Evolutionary conservation across 352 stramenopile species (phyloP).

Genomic region (Phytopythium sindhum): DNA sequence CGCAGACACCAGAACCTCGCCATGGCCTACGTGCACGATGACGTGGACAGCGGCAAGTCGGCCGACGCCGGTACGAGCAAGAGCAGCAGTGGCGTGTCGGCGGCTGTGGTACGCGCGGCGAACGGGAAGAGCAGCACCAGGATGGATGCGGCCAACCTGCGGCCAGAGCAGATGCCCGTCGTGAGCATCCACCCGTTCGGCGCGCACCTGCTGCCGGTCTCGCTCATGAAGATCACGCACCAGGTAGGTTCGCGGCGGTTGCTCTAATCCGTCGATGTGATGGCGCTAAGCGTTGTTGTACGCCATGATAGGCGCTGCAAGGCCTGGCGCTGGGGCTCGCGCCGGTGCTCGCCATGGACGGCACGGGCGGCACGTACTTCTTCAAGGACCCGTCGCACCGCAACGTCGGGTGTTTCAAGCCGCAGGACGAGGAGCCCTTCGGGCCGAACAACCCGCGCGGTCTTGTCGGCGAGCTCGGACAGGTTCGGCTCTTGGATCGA

Average conservation of each 20-base stretch:
- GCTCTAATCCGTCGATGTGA: neutral
- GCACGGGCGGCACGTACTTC: slow-evolving; percentile 98
- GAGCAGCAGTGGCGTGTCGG: slow-evolving; percentile 9
- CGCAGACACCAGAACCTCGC: slow-evolving; percentile 54
- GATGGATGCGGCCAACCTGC: slow-evolving; percentile 27
- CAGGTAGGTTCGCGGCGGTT: slow-evolving; percentile 29
- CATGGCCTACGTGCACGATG: slow-evolving; percentile 35
- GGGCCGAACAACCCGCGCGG: slow-evolving; percentile 96
- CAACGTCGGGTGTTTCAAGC: slow-evolving; percentile 97
- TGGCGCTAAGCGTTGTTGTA: neutral
- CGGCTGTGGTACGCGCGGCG: neutral
- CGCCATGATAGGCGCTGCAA: slow-evolving; percentile 63
- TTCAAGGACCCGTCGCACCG: slow-evolving; percentile 92
- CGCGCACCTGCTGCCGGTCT: slow-evolving; percentile 63
- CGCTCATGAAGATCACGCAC: slow-evolving; percentile 83
- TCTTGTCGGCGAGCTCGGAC: slow-evolving; percentile 79
- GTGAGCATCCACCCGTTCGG: slow-evolving; percentile 81
- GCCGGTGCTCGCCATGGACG: slow-evolving; percentile 92
- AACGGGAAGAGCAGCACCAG: slow-evolving; percentile 11
- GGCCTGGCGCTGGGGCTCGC: slow-evolving; percentile 90
- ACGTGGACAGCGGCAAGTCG: neutral
- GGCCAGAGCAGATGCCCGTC: slow-evolving; percentile 49
- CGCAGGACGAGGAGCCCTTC: slow-evolving; percentile 98
- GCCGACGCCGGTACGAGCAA: slow-evolving; percentile 7
- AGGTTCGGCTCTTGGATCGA: slow-evolving; percentile 29